A percentile compares a stretch with the other conserved stretches of the same genome.
These are phyloP conservation scores for Letharia lupina DNA, from an alignment of 495 filamentous ascomycete species.

Conservation along the genomic window DNA sequence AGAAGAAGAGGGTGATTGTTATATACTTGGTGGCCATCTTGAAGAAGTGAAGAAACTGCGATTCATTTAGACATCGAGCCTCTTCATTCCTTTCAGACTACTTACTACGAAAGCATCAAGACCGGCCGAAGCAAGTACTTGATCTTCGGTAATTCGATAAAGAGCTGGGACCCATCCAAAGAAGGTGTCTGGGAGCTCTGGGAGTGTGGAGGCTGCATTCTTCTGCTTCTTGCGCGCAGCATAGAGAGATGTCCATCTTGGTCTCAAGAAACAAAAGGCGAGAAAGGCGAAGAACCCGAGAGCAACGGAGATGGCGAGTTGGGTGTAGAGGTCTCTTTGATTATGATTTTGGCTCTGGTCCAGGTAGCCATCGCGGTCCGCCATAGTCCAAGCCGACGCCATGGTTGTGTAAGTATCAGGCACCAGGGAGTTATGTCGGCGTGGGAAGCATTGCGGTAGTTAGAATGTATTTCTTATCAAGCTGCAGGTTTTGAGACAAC, in stretches of 20 bases:
- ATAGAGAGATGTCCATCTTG: slow-evolving; percentile 88
- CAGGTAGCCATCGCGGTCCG: slow-evolving; percentile 7
- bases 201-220: slow-evolving; percentile 62
- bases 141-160: slow-evolving; percentile 80
- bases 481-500: not conserved
- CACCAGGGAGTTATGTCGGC: not conserved
- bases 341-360: slow-evolving; percentile 31
- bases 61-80: not conserved
- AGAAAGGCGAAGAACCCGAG: slow-evolving; percentile 53
- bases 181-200: slow-evolving; percentile 74
- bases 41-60: slow-evolving; percentile 84
- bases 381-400: slow-evolving; percentile 5
- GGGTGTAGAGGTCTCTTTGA: slow-evolving; percentile 49
- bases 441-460: not conserved
- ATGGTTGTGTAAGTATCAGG: not conserved
- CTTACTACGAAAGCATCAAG: slow-evolving; percentile 90
- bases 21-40: slow-evolving; percentile 86
- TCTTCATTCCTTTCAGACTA: slow-evolving; percentile 14
- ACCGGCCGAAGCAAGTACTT: slow-evolving; percentile 83
- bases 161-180: slow-evolving; percentile 92
- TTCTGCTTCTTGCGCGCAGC: slow-evolving; percentile 72
- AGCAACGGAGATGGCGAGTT: slow-evolving; percentile 49
- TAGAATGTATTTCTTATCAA: not conserved
- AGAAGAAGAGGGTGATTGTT: slow-evolving; percentile 66
- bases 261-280: slow-evolving; percentile 65